These are phyloP conservation scores for Salix dunnii DNA, from an alignment of 345 rosid species.

Conservation along the genomic window DNA sequence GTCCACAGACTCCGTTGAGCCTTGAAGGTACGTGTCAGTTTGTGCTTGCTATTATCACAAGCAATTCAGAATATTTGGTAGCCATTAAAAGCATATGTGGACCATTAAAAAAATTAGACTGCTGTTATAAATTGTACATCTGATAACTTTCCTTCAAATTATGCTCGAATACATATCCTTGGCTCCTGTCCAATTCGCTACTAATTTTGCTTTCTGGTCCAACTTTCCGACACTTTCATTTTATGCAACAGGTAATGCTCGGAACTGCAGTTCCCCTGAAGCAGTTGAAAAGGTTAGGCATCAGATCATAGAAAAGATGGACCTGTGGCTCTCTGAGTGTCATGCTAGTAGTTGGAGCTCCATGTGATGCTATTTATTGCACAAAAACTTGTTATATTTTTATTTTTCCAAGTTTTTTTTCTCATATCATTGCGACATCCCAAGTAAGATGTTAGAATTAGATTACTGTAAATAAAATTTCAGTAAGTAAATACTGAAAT, in stretches of 20 bases:
- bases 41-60: background rate
- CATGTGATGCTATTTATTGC: constrained; percentile 18
- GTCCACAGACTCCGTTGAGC: constrained; percentile 77
- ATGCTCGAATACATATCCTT: background rate
- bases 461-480: no score
- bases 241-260: constrained; percentile 54
- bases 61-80: background rate
- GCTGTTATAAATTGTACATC: background rate
- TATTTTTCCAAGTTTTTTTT: no score
- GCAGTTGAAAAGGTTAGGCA: constrained; percentile 84
- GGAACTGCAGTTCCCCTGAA: constrained; percentile 79
- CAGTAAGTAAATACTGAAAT: no score
- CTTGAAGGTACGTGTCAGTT: constrained; percentile 53
- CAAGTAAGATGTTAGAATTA: no score
- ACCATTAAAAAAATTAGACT: background rate
- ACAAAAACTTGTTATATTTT: background rate
- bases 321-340: constrained; percentile 89
- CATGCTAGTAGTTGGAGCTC: constrained; percentile 37
- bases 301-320: constrained; percentile 63
- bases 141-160: background rate
- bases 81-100: background rate
- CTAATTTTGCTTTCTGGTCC: no score
- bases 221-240: background rate
- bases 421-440: no score
- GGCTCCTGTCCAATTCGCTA: background rate